Evolutionary conservation across 345 rosid genomes (phyloP).

Genomic region (Firmiana major): DNA sequence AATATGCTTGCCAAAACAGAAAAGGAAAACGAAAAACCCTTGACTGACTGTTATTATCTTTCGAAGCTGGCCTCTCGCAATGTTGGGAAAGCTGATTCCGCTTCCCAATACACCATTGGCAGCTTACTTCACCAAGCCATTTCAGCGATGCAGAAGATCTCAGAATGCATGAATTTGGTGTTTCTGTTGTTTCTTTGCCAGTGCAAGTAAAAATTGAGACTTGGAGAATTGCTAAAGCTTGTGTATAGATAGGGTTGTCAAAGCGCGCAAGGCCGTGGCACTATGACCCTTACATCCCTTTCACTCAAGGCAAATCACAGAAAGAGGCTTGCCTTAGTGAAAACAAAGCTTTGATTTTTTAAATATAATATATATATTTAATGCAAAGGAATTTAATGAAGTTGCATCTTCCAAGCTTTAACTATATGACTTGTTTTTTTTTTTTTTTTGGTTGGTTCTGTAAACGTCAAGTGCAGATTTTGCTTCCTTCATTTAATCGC

Average conservation of each 20-base stretch:
- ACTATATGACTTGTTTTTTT: too few species aligned
- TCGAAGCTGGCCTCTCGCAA: conserved; percentile 91
- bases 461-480: too few species aligned
- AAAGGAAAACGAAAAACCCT: not conserved
- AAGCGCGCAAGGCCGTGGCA: too few species aligned
- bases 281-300: too few species aligned
- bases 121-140: conserved; percentile 40
- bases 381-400: too few species aligned
- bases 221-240: not conserved
- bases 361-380: too few species aligned
- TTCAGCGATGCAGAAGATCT: conserved; percentile 33
- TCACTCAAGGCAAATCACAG: too few species aligned
- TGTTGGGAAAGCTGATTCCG: conserved; percentile 70
- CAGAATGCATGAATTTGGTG: conserved; percentile 21
- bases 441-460: too few species aligned
- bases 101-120: conserved; percentile 76
- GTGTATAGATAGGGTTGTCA: not conserved
- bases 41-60: not conserved
- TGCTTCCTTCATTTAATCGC: too few species aligned
- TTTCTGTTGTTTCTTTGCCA: not conserved
- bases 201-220: not conserved
- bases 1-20: not conserved
- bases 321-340: too few species aligned
- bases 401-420: too few species aligned
- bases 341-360: too few species aligned